Evolutionary conservation across 2,329 filamentous ascomycete species (phyloP).

Genomic region (Metarhizium rileyi): DNA sequence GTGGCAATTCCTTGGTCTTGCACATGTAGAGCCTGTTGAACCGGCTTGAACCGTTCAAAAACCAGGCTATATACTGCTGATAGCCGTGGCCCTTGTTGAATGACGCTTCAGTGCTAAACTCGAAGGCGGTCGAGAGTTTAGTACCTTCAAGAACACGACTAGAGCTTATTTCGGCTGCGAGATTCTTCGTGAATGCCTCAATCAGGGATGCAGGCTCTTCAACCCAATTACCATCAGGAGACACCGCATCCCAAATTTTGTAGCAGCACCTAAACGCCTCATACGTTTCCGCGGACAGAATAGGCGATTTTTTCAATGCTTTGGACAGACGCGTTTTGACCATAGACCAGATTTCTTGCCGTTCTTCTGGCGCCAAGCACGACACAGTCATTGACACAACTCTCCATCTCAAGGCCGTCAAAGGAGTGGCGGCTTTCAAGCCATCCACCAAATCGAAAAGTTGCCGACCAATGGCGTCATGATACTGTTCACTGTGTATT

Average conservation of each 20-base stretch:
- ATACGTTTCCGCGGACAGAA: conserved; percentile 26
- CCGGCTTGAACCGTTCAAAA: conserved; percentile 22
- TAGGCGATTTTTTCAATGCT: conserved; percentile 21
- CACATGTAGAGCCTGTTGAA: conserved; percentile 19
- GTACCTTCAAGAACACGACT: conserved; percentile 14
- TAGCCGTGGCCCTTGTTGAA: conserved; percentile 18
- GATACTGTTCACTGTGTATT: conserved; percentile 30
- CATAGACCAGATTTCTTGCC: conserved; percentile 22
- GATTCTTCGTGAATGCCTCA: conserved; percentile 22
- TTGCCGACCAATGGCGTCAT: conserved; percentile 30
- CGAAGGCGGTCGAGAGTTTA: conserved; percentile 11
- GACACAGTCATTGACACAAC: conserved; percentile 25
- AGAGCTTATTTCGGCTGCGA: conserved; percentile 21
- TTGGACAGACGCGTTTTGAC: conserved; percentile 23
- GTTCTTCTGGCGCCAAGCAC: conserved; percentile 23
- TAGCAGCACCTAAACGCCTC: conserved; percentile 32
- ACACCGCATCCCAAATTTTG: conserved; percentile 27
- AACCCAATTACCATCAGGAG: conserved; percentile 23
- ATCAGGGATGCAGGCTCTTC: conserved; percentile 22
- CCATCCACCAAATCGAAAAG: conserved; percentile 26
- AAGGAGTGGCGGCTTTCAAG: conserved; percentile 18
- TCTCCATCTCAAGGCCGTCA: conserved; percentile 31
- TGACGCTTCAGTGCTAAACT: conserved; percentile 10
- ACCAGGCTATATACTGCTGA: conserved; percentile 26
- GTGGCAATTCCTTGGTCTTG: conserved; percentile 15